Base-by-base conservation (phyloP, 306 rosid species). In the Trifolium pratense region DNA sequence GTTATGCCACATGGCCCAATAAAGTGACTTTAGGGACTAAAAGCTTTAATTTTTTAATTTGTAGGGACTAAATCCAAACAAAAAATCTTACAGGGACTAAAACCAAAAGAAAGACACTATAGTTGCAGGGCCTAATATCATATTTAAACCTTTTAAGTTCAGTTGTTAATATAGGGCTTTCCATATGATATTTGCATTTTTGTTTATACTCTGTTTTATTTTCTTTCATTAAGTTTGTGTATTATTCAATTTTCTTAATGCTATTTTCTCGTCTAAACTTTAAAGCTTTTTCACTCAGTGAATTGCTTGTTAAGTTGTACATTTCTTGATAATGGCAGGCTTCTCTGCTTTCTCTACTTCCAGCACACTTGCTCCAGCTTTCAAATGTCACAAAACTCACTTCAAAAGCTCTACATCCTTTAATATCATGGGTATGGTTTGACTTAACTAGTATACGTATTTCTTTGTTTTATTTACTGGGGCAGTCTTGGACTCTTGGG, bases 341-440 rank as follows among this genome's bases (percentile, higher is more conserved):
- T 37, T 84, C 96, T 75, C 81, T 93, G 75, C 89, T 93, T 68
- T 93, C 98, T 78, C 90, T 89, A 80, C 91, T 93, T 78, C 98
- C 98, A 66, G 55, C 26, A 5, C 75, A 88, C 85, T 79, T 89
- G 83, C 79, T 86, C 63, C 77, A 86, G 73, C 68, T 81, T 59
- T 81, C 92, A 77, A 82, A 76, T 42, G 82, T 72, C 76, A 56
- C 86, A 83, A 80, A 83, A 34, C 87, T 85, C 76, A 83, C 91
- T 16, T 84, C 87, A 53, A 85, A 76, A 59, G 84, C 77, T 77
- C 79, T 93, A 82, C 20, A 39, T 78, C 92, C 98, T 76, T 81
- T 91, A 68, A 81, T 89, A 4, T 36, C 29, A 73, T 93, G 98
- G 98, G 98, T 93, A 91, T 66, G 92, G 48, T 78, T 80, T 78